phyloP scores from a whole-genome alignment of 2,329 filamentous ascomycete species.

The Geoglossum cookeanum region DNA sequence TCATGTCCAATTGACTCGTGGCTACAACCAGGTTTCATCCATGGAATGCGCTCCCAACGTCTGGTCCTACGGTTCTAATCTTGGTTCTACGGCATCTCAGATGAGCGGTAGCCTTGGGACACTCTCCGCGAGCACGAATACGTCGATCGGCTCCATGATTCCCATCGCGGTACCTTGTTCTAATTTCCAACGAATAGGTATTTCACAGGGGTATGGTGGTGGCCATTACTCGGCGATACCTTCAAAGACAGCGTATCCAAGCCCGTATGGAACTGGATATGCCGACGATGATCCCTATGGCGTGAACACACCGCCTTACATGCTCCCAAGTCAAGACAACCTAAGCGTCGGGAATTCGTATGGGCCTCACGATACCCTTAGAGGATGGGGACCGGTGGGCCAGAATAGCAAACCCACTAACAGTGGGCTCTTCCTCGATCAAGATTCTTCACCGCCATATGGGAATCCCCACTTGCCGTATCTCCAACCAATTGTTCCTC shows the following conservation, averaged over 20 bases:
- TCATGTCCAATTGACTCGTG: slow-evolving; percentile 6
- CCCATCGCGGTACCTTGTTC: neutral
- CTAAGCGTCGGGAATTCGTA: slow-evolving; percentile 9
- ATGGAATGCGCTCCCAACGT: slow-evolving; percentile 1
- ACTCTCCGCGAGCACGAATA: slow-evolving; percentile 2
- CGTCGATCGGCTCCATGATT: neutral
- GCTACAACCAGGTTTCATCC: slow-evolving; percentile 3
- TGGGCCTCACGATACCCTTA: slow-evolving; percentile 5
- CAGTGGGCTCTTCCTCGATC: slow-evolving; percentile 13
- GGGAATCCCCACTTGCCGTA: slow-evolving; percentile 15
- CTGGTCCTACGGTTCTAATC: neutral
- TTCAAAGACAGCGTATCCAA: slow-evolving; percentile 4
- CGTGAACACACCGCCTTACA: slow-evolving; percentile 18
- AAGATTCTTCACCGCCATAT: slow-evolving; percentile 13
- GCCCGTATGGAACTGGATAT: slow-evolving; percentile 14
- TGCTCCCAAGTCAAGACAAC: slow-evolving; percentile 17
- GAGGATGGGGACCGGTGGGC: neutral
- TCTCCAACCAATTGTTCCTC: slow-evolving; percentile 6
- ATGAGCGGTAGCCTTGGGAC: neutral
- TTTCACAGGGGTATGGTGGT: neutral
- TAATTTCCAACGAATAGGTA: neutral
- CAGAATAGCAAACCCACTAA: slow-evolving; percentile 6
- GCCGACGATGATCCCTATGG: slow-evolving; percentile 20
- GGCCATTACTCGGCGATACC: slow-evolving; percentile 10
- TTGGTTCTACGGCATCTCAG: neutral